phyloP scores from a whole-genome alignment of 805 yeast species.

The Candida endomychidarum region DNA sequence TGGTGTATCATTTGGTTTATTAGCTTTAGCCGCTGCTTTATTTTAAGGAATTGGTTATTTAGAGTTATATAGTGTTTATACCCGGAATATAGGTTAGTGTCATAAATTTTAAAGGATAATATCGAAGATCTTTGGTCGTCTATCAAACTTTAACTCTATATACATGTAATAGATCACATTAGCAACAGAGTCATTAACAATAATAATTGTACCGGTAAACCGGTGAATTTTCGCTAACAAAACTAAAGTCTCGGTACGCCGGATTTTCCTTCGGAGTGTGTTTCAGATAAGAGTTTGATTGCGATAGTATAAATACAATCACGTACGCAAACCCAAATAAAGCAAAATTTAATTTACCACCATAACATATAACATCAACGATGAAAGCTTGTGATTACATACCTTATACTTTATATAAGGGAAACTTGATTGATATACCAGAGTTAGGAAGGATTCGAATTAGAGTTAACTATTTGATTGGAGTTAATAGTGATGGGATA shows the following conservation, averaged over 20 bases:
- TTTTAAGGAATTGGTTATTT: too few species aligned
- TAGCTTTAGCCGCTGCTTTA: slow-evolving; percentile 42
- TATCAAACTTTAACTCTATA: too few species aligned
- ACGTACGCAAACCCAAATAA: background rate
- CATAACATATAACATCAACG: too few species aligned
- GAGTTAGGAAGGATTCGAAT: slow-evolving; percentile 55
- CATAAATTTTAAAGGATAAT: too few species aligned
- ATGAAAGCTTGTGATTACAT: slow-evolving; percentile 18
- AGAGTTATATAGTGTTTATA: slow-evolving; percentile 6
- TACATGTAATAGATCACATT: too few species aligned
- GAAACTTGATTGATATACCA: slow-evolving; percentile 77
- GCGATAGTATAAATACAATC: slow-evolving; percentile 3
- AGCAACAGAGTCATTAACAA: too few species aligned
- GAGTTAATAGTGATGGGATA: slow-evolving; percentile 58
- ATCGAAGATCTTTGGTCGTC: too few species aligned
- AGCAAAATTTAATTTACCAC: too few species aligned
- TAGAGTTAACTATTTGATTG: slow-evolving; percentile 54
- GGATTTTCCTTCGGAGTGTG: slow-evolving; percentile 6
- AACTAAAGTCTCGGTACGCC: background rate
- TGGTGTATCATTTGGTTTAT: slow-evolving; percentile 35
- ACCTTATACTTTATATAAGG: slow-evolving; percentile 53
- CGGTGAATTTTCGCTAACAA: background rate
- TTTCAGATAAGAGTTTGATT: slow-evolving; percentile 1
- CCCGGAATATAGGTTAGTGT: slow-evolving; percentile 7
- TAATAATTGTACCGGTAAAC: background rate